Percentiles rank a stretch among this genome's conserved stretches.
Conservation (phyloP, 2,329 filamentous ascomycete genomes). For the Cadophora sp. region DNA sequence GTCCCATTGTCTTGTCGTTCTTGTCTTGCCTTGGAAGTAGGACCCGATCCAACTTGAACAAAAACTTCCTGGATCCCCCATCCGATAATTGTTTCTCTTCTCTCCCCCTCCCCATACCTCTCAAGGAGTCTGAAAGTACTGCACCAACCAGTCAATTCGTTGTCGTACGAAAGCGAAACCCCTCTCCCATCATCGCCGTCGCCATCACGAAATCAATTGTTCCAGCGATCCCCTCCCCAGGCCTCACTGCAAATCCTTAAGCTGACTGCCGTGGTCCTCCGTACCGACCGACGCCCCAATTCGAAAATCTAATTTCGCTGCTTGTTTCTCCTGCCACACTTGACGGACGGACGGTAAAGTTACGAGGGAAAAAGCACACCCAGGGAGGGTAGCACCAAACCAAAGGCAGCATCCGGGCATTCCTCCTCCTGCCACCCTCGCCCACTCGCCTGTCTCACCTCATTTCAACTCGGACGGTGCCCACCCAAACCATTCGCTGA, state of each 20-base stretch:
- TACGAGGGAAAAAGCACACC: neutral
- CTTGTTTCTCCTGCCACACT: neutral
- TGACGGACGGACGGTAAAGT: neutral
- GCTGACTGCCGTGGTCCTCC: neutral
- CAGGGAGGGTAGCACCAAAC: neutral
- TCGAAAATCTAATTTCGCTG: slow-evolving; percentile 2
- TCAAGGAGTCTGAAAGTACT: neutral
- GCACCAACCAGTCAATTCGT: neutral
- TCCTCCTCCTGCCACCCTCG: neutral
- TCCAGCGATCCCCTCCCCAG: neutral
- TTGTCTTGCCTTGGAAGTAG: slow-evolving; percentile 2
- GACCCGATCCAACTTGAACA: slow-evolving; percentile 1
- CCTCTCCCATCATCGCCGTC: neutral
- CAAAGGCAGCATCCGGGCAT: too few relatives aligned
- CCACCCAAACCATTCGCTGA: slow-evolving; percentile 39
- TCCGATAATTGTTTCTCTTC: neutral
- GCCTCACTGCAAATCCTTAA: neutral
- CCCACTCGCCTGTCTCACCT: slow-evolving; percentile 35
- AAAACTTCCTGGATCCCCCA: slow-evolving; percentile 7
- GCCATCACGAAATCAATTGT: neutral
- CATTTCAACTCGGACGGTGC: slow-evolving; percentile 33
- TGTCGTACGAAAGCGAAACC: neutral
- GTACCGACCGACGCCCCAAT: neutral
- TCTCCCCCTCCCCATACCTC: neutral
- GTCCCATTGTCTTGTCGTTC: neutral